phyloP scores from a whole-genome alignment of 2,329 filamentous ascomycete species.

The Leptographium wingfieldii region DNA sequence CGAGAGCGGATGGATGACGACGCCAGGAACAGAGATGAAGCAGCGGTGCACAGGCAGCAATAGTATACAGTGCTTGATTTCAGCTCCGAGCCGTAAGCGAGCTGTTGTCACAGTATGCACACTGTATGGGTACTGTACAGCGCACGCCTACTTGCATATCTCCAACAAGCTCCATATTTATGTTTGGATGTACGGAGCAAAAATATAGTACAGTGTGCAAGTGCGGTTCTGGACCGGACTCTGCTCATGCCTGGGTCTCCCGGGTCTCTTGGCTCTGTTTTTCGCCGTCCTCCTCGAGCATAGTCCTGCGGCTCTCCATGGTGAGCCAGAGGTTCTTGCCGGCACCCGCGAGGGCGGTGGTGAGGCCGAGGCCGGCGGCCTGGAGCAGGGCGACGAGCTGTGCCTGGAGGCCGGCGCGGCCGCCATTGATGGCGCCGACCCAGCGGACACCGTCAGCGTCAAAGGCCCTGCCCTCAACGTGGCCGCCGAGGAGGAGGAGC shows the following conservation, averaged over 20 bases:
- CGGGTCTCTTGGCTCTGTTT: constrained; percentile 16
- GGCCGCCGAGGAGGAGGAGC: constrained; percentile 71
- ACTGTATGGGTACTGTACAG: neutral
- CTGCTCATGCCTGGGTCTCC: constrained; percentile 1
- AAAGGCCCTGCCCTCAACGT: constrained; percentile 76
- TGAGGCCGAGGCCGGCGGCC: constrained; percentile 64
- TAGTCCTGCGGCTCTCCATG: constrained; percentile 66
- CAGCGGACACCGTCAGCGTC: constrained; percentile 56
- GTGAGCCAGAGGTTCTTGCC: constrained; percentile 77
- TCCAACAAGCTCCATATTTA: neutral
- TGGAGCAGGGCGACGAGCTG: constrained; percentile 76
- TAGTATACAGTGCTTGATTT: neutral
- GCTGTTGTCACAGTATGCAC: neutral
- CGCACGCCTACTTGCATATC: neutral
- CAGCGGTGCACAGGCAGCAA: neutral
- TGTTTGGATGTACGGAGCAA: too few species aligned
- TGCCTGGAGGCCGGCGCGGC: constrained; percentile 65
- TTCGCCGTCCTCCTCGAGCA: constrained; percentile 53
- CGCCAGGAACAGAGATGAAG: neutral
- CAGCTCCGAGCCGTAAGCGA: too few species aligned
- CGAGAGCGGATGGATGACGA: neutral
- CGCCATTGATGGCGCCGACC: constrained; percentile 66
- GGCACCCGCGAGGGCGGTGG: constrained; percentile 65
- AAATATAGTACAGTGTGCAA: neutral
- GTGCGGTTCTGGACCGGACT: neutral